Percentiles rank a stretch among this genome's conserved stretches.
Conservation (phyloP, 2,329 filamentous ascomycete species). For the Botrytis squamosa region DNA sequence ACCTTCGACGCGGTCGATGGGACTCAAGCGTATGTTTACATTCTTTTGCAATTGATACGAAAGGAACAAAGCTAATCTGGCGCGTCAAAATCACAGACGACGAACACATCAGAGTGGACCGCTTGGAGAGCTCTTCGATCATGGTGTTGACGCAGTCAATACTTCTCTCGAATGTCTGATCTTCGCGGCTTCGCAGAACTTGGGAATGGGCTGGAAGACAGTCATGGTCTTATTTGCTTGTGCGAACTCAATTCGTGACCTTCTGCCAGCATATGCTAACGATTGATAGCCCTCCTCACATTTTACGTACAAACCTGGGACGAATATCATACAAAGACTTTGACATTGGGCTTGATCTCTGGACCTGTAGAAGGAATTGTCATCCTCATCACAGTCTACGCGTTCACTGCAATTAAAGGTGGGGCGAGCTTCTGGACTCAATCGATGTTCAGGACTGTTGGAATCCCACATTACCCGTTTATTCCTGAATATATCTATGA, state of each 20-base stretch:
- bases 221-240: constrained; percentile 80
- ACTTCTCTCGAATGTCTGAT: constrained; percentile 91
- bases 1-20: constrained; percentile 98
- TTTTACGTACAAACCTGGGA: constrained; percentile 99
- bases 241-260: constrained; percentile 43
- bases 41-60: neutral
- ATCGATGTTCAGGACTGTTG: constrained; percentile 74
- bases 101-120: constrained; percentile 91
- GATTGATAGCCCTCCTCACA: constrained; percentile 70
- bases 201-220: constrained; percentile 90
- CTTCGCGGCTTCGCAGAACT: constrained; percentile 88
- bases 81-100: constrained; percentile 46
- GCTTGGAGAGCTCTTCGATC: constrained; percentile 93
- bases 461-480: constrained; percentile 57
- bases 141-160: constrained; percentile 95
- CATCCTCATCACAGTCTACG: constrained; percentile 78
- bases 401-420: constrained; percentile 78
- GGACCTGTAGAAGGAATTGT: constrained; percentile 94
- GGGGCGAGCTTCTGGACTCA: constrained; percentile 93
- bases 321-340: constrained; percentile 95
- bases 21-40: constrained; percentile 72
- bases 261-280: constrained; percentile 19
- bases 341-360: constrained; percentile 88
- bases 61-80: neutral
- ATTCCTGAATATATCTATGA: constrained; percentile 73